These are phyloP conservation scores for Trichopus zeylanicus DNA, from an alignment of 116 monocot species.

Conservation along the genomic window DNA sequence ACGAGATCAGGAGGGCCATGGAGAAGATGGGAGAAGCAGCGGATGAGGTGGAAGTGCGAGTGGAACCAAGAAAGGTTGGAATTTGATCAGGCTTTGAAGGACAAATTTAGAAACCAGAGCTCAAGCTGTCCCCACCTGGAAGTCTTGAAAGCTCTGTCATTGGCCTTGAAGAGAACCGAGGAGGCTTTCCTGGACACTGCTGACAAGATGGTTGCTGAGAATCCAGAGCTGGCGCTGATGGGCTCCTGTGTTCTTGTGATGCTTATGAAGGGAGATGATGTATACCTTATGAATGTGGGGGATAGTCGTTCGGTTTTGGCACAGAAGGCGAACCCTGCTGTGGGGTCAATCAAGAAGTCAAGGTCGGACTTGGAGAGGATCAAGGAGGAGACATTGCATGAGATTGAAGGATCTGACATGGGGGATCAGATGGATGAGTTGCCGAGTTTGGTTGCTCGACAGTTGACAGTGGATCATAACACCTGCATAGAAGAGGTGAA, in stretches of 20 bases:
- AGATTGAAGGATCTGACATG: constrained; percentile 15
- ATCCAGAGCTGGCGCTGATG: constrained; percentile 53
- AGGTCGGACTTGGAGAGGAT: constrained; percentile 12
- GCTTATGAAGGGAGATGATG: constrained; percentile 58
- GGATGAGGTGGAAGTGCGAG: constrained; percentile 34
- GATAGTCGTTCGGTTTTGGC: constrained; percentile 48
- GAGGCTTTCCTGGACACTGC: constrained; percentile 33
- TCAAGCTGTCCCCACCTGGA: constrained; percentile 8
- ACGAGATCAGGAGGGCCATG: constrained; percentile 4
- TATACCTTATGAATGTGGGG: constrained; percentile 58
- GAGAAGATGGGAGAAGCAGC: constrained; percentile 35
- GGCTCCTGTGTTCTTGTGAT: constrained; percentile 57
- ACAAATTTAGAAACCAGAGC: not conserved
- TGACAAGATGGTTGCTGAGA: constrained; percentile 19
- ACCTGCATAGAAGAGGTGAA: constrained; percentile 63
- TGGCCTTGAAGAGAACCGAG: constrained; percentile 40
- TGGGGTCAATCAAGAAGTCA: constrained; percentile 12
- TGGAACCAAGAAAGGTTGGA: constrained; percentile 29
- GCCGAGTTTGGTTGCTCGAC: constrained; percentile 37
- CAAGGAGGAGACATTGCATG: constrained; percentile 22
- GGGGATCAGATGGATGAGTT: constrained; percentile 13
- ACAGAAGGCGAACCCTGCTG: constrained; percentile 20
- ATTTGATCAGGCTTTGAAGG: constrained; percentile 16
- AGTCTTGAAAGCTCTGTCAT: constrained; percentile 34
- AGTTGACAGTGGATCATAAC: constrained; percentile 83